Evolutionary conservation across 2,329 filamentous ascomycete genomes (phyloP).

Genomic region (Neobulgaria alba): DNA sequence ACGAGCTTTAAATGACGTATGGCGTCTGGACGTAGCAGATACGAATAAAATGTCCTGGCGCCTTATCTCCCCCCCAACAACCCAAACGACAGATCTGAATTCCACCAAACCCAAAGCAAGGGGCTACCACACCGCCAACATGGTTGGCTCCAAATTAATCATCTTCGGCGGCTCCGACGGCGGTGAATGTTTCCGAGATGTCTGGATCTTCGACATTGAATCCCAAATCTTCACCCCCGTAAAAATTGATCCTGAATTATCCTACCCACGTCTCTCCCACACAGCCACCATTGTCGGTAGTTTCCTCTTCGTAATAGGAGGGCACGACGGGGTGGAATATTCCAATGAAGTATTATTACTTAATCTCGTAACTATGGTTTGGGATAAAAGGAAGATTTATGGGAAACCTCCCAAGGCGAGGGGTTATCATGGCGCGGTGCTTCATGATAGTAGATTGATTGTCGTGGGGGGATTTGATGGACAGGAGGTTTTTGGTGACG

Average conservation of each 20-base stretch:
- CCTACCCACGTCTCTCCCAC: conserved; percentile 58
- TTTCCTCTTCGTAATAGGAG: conserved; percentile 62
- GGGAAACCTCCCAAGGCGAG: conserved; percentile 53
- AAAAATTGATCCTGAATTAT: conserved; percentile 47
- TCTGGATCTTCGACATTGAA: conserved; percentile 66
- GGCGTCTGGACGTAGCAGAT: conserved; percentile 62
- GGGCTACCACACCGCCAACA: conserved; percentile 65
- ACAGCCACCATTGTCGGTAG: conserved; percentile 62
- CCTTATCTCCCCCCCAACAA: conserved; percentile 41
- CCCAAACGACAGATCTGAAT: conserved; percentile 33
- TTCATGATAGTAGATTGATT: conserved; percentile 57
- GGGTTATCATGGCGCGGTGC: conserved; percentile 58
- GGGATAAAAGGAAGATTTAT: conserved; percentile 59
- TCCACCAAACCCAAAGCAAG: conserved; percentile 51
- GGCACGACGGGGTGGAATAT: conserved; percentile 63
- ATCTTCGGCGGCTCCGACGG: conserved; percentile 64
- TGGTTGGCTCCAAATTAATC: conserved; percentile 64
- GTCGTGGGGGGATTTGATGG: conserved; percentile 62
- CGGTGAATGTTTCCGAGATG: conserved; percentile 63
- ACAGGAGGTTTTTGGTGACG: conserved; percentile 58
- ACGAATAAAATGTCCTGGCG: conserved; percentile 61
- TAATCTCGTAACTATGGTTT: conserved; percentile 66
- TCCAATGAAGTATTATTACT: conserved; percentile 59
- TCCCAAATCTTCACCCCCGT: conserved; percentile 47
- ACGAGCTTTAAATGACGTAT: conserved; percentile 62